Evolutionary conservation across 352 stramenopile genomes (phyloP), one percentile per base, ranked within the genome.

Genomic region (Thraustotheca clavata): DNA sequence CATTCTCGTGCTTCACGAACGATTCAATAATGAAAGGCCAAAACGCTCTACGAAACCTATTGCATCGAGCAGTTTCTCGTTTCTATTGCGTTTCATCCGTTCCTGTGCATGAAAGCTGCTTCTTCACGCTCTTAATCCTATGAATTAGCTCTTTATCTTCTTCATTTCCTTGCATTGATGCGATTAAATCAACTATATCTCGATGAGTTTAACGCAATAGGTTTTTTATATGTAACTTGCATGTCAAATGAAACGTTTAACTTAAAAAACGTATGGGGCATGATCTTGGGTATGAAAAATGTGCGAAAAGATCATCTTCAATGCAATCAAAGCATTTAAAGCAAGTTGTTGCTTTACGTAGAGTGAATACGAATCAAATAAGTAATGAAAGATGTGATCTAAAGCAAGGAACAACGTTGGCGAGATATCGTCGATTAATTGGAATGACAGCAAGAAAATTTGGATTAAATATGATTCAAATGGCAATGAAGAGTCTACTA

Each of bases 31-130:
- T 26, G 35, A 29, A 65, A 65, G 57, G 40, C 41, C 57, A 65
- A 65, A 65, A 62, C 57, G 39, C 52, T 32, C 41, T 16, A n/a
- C 35, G 47, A 65, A 65, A 43, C 29, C 40, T 46, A 40, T 50
- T 31, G 36, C 22, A 9, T 16, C 6, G 3, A 49, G 36, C 47
- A 40, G 22, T 26, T 39, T 24, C 20, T 33, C 27, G 57, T 32
- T 22, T 27, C 41, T 65, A 65, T 54, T 0, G 11, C 26, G 41
- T 16, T 40, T 29, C 47, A 26, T 12, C 16, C 26, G 11, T 41
- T 27, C 39, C 52, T 62, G 38, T 16, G 38, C 38, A 43, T 43
- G 38, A 43, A 20, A 43, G 16, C 20, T 43, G 38, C 16, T 16
- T 20, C 38, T 20, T 43, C 38, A 43, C 38, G 38, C 16, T 43